A percentile compares a stretch with the other conserved stretches of the same genome.
These are phyloP conservation scores for Macadamia tetraphylla DNA, from an alignment of 164 flowering plant genomes.

Conservation along the genomic window DNA sequence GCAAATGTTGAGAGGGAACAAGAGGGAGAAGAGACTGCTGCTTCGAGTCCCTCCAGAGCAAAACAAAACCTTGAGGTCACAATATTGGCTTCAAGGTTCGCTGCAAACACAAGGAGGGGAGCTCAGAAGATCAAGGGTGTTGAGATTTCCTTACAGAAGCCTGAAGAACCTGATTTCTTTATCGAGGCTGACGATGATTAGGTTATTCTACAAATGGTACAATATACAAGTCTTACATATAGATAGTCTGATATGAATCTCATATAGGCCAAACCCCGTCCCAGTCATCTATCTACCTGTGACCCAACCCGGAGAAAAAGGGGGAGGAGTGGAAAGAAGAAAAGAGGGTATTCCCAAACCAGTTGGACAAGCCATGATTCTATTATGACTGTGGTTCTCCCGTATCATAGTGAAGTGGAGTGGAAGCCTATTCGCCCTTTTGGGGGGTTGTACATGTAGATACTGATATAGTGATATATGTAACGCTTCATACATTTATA, in stretches of 20 bases:
- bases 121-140: slow-evolving; percentile 51
- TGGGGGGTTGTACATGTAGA: not conserved
- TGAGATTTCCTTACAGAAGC: slow-evolving; percentile 58
- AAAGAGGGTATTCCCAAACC: not conserved
- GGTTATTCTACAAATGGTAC: not conserved
- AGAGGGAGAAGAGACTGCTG: slow-evolving; percentile 24
- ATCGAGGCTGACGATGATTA: slow-evolving; percentile 48
- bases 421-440: too few relatives aligned
- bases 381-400: too few relatives aligned
- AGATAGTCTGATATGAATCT: too few relatives aligned
- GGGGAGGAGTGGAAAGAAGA: too few relatives aligned
- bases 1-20: slow-evolving; percentile 21
- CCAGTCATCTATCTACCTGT: too few relatives aligned
- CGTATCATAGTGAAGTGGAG: not conserved
- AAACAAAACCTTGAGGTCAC: slow-evolving; percentile 54
- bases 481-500: slow-evolving; percentile 1
- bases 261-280: too few relatives aligned
- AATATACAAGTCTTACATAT: not conserved
- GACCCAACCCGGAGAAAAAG: too few relatives aligned
- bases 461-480: not conserved
- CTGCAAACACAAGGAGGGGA: slow-evolving; percentile 78
- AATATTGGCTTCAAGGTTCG: slow-evolving; percentile 69
- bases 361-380: not conserved
- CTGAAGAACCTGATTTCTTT: slow-evolving; percentile 92
- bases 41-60: slow-evolving; percentile 26